Evolutionary conservation across 768 basidiomycete species (phyloP).

Genomic region (Lentinula edodes): DNA sequence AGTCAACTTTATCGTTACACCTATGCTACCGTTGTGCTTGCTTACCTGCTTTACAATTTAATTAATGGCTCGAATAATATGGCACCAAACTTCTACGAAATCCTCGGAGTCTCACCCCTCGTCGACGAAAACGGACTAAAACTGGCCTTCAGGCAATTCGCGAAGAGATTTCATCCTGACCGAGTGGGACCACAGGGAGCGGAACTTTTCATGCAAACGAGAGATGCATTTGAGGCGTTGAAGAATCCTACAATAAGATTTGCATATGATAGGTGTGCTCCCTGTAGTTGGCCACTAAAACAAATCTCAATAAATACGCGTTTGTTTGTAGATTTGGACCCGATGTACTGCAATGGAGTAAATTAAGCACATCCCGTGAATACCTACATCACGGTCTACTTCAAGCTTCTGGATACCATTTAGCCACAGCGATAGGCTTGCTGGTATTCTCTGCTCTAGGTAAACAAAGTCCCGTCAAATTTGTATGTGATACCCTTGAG

Average conservation of each 20-base stretch:
- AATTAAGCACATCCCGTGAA: constrained; percentile 56
- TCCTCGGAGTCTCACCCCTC: constrained; percentile 56
- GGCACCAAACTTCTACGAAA: constrained; percentile 73
- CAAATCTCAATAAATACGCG: background rate
- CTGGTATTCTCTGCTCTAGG: constrained; percentile 62
- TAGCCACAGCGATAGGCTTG: constrained; percentile 51
- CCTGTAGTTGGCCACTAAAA: background rate
- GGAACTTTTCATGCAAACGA: constrained; percentile 60
- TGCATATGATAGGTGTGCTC: constrained; percentile 75
- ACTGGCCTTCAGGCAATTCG: constrained; percentile 69
- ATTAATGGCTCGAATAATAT: constrained; percentile 49
- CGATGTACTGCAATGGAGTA: constrained; percentile 59
- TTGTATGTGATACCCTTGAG: constrained; percentile 39
- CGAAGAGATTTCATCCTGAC: constrained; percentile 73
- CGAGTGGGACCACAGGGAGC: constrained; percentile 54
- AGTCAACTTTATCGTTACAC: constrained; percentile 57
- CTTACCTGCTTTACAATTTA: constrained; percentile 64
- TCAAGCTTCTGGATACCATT: constrained; percentile 60
- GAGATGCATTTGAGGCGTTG: constrained; percentile 73
- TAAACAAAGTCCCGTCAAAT: constrained; percentile 52
- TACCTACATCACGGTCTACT: constrained; percentile 64
- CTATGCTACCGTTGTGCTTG: constrained; percentile 57
- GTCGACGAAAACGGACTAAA: constrained; percentile 68
- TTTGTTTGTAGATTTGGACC: constrained; percentile 62
- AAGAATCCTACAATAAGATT: constrained; percentile 74